These are phyloP conservation scores for Malus fusca DNA, from an alignment of 306 rosid genomes.

Conservation along the genomic window DNA sequence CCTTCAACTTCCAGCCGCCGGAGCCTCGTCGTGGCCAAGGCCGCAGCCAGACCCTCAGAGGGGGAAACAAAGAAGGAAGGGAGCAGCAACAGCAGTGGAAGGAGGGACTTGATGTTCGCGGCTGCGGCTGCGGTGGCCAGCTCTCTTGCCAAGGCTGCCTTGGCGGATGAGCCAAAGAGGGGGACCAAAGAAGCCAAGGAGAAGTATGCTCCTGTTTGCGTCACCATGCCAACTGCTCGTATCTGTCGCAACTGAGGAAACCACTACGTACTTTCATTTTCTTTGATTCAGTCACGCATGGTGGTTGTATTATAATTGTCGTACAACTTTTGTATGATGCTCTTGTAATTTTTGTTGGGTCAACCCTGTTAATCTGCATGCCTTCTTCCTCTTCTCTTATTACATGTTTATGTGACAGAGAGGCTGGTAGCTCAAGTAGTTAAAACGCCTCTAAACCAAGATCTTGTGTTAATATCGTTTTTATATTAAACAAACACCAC, in stretches of 20 bases:
- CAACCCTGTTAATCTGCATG: not conserved
- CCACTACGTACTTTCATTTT: not conserved
- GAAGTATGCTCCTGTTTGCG: conserved; percentile 50
- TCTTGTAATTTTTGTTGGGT: not conserved
- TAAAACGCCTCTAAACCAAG: too few relatives aligned
- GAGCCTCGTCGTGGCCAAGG: conserved; percentile 34
- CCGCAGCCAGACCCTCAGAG: conserved; percentile 22
- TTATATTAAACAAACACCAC: too few relatives aligned
- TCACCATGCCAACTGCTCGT: conserved; percentile 61
- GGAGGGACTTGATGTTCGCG: conserved; percentile 47
- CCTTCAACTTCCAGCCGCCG: conserved; percentile 8
- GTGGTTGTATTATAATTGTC: conserved; percentile 15
- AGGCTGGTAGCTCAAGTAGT: too few relatives aligned
- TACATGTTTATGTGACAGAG: not conserved
- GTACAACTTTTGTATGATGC: conserved; percentile 13
- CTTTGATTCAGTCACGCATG: not conserved
- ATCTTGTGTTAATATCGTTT: too few relatives aligned
- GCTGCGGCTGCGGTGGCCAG: conserved; percentile 37
- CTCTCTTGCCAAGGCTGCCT: conserved; percentile 40
- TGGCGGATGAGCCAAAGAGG: conserved; percentile 46
- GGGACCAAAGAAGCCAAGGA: conserved; percentile 49
- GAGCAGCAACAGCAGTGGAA: conserved; percentile 28
- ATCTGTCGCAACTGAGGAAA: conserved; percentile 44
- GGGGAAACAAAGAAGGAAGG: conserved; percentile 14
- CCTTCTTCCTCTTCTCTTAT: conserved; percentile 1